Evolutionary conservation across 495 filamentous ascomycete species (phyloP), one percentile per base, ranked within the genome.

Genomic region (Penicillium diatomitis): DNA sequence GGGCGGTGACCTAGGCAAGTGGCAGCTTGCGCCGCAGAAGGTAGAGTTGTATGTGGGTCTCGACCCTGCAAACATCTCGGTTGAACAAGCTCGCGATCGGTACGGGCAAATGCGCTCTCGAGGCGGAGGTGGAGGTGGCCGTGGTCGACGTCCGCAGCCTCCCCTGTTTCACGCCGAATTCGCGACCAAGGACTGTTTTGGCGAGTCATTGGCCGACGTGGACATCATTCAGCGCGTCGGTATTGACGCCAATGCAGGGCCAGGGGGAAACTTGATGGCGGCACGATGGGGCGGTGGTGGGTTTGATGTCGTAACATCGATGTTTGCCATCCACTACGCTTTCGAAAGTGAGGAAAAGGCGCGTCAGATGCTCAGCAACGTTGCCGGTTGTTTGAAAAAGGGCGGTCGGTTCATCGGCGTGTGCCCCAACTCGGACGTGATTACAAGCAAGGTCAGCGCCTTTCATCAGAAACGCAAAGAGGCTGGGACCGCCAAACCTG

Each of bases 291-390:
- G 81, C 8, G 81, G 60, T 28, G 60, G 87, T 36, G 90, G 90
- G 6, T 98, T 96, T 54, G 94, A 98, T 63, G 85, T 97, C 8
- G 91, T 98, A 41, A 86, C 85, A 48, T 95, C 94, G 78, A 98
- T 98, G 92, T 98, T 98, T 58, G 90, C 89, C 61, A 95, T 98
- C 82, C 92, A 98, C 69, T 98, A 98, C 61, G 90, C 94, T 0
- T 98, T 96, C 56, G 94, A 98, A 67, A 87, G 73, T 50, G 88
- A 97, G 65, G 76, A 76, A 5, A 94, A 95, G 63, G 84, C 90
- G 8, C 79, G 90, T 20, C 84, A 81, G 46, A 97, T 98, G 92
- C 77, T 98, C 44, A 78, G 80, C 62, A 98, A 98, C 62, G 92
- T 98, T 8, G 82, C 92, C 2, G 85, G 89, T 4, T 77, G 82